Percentiles rank a stretch among this genome's conserved stretches.
These are phyloP conservation scores for Tulasnella sp. DNA, from an alignment of 768 basidiomycete genomes.

Conservation along the genomic window DNA sequence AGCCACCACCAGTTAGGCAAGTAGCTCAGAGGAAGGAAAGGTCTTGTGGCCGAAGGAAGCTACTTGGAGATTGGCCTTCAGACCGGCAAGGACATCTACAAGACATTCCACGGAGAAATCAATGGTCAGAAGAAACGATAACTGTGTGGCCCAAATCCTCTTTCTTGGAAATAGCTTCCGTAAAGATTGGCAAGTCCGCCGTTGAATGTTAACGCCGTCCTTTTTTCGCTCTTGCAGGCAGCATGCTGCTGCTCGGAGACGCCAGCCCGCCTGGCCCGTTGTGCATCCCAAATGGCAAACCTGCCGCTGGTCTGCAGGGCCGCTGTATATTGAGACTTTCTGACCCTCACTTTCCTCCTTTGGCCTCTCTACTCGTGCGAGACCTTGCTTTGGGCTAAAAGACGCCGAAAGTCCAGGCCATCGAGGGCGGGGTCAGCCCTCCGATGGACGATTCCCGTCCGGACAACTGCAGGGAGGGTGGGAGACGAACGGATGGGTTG, in stretches of 20 bases:
- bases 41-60: not conserved
- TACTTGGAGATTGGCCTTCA: not conserved
- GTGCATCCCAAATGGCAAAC: not conserved
- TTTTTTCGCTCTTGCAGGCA: not conserved
- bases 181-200: not conserved
- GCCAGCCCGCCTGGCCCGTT: not conserved
- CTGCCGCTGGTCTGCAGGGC: not conserved
- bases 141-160: not conserved
- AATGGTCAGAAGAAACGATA: not conserved
- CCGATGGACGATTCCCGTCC: not conserved
- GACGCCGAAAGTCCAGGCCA: not conserved
- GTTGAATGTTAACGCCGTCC: not conserved
- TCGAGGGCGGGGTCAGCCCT: not conserved
- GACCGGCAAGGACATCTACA: not conserved
- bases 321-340: not conserved
- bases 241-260: not conserved
- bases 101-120: slow-evolving; percentile 1
- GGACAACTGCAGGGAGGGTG: slow-evolving; percentile 6
- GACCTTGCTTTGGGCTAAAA: not conserved
- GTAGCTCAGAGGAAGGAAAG: not conserved
- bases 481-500: not conserved
- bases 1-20: not conserved
- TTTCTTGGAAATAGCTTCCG: not conserved
- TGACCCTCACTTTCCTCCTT: not conserved
- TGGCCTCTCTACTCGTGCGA: not conserved